These are phyloP conservation scores for Vigna unguiculata DNA, from an alignment of 306 rosid genomes.

Conservation along the genomic window DNA sequence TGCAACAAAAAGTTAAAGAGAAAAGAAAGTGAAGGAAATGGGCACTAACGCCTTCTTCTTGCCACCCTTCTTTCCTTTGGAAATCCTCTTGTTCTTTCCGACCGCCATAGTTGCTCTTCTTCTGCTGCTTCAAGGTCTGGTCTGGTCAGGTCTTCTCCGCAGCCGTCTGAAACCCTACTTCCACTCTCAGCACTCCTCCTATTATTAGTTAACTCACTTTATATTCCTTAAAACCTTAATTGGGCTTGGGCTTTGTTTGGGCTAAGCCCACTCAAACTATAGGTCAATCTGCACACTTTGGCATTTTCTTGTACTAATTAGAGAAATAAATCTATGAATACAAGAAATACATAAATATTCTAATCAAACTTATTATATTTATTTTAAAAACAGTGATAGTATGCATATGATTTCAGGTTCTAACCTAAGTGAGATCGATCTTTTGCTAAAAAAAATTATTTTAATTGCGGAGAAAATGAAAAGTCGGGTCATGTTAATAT, in stretches of 20 bases:
- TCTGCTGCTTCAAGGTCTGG: neutral
- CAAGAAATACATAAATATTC: too few species aligned
- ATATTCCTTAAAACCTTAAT: neutral
- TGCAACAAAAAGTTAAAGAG: neutral
- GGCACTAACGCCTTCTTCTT: slow-evolving; percentile 88
- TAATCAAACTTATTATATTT: too few species aligned
- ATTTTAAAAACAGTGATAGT: too few species aligned
- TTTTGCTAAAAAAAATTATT: too few species aligned
- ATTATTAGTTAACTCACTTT: neutral
- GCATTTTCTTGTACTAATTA: too few species aligned
- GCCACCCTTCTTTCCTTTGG: slow-evolving; percentile 97
- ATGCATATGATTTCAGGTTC: too few species aligned
- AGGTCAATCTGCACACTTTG: too few species aligned
- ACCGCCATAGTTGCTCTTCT: slow-evolving; percentile 67
- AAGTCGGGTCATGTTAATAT: too few species aligned
- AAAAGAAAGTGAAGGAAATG: neutral
- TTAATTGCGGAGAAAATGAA: too few species aligned
- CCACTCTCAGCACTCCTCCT: neutral
- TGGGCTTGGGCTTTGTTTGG: neutral
- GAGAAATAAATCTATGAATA: too few species aligned
- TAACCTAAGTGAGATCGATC: too few species aligned
- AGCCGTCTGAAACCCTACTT: slow-evolving; percentile 21
- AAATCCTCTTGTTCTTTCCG: slow-evolving; percentile 91
- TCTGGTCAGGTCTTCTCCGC: neutral
- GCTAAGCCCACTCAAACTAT: neutral